A percentile compares a stretch with the other conserved stretches of the same genome.
phyloP scores from a whole-genome alignment of 106 monocot genomes.

The Amphibolis antarctica region DNA sequence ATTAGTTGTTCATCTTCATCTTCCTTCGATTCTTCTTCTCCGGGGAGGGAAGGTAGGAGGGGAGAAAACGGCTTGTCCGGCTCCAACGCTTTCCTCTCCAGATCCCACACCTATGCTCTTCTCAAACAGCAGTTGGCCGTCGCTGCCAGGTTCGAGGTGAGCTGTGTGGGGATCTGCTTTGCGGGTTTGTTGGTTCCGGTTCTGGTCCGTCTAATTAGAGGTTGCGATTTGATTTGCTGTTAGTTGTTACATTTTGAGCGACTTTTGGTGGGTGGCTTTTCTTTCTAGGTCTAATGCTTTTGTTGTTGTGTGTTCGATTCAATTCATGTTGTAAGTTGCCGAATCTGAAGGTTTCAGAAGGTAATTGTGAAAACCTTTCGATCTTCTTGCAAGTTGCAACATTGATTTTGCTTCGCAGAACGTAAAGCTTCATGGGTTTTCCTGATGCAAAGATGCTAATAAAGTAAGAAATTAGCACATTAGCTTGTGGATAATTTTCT shows the following conservation, averaged over 20 bases:
- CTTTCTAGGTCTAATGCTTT: too few relatives aligned
- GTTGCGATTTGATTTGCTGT: not conserved
- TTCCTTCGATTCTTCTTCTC: constrained; percentile 3
- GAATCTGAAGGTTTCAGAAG: too few relatives aligned
- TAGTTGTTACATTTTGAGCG: not conserved
- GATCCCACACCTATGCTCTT: constrained; percentile 21
- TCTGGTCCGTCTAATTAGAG: not conserved
- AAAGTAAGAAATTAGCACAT: too few relatives aligned
- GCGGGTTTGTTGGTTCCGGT: not conserved
- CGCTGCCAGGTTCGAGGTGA: constrained; percentile 26
- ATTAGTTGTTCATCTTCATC: constrained; percentile 1
- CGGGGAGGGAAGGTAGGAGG: constrained; percentile 1
- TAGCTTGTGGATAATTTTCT: too few relatives aligned
- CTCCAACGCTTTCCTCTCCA: constrained; percentile 9
- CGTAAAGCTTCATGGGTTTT: too few relatives aligned
- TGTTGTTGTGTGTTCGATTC: too few relatives aligned
- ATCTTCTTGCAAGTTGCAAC: too few relatives aligned
- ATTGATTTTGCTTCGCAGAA: too few relatives aligned
- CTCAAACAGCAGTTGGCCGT: constrained; percentile 27
- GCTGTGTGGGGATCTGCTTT: not conserved
- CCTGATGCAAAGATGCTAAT: too few relatives aligned
- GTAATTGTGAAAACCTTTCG: too few relatives aligned
- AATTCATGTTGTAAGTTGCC: too few relatives aligned
- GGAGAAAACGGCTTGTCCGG: not conserved
- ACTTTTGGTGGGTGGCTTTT: too few relatives aligned